Conservation (phyloP, 116 monocot genomes). For the Zostera marina region DNA sequence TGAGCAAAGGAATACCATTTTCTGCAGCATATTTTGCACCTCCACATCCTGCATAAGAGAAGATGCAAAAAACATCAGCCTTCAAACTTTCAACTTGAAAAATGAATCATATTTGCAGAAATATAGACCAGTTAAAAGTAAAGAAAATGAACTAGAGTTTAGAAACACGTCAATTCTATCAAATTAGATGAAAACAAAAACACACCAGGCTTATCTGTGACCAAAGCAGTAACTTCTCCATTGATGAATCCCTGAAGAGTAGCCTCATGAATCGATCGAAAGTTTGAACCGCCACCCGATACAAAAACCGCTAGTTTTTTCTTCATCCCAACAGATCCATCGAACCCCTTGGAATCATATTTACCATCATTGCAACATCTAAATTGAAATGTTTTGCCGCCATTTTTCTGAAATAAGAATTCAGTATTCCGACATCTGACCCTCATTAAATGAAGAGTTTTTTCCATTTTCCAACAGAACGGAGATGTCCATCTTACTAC, state of each 20-base stretch:
- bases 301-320: constrained; percentile 83
- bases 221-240: constrained; percentile 57
- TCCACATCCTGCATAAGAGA: constrained; percentile 10
- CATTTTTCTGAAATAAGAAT: not conserved
- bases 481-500: too few species aligned
- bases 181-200: not conserved
- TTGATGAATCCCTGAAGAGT: constrained; percentile 17
- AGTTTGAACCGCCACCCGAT: constrained; percentile 92
- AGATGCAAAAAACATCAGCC: not conserved
- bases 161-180: too few species aligned
- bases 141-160: not conserved
- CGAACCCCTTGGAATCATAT: not conserved
- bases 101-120: too few species aligned
- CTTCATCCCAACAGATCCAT: constrained; percentile 3
- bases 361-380: not conserved
- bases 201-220: constrained; percentile 74
- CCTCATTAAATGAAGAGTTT: too few species aligned
- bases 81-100: too few species aligned
- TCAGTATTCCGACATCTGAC: not conserved
- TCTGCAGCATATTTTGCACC: constrained; percentile 14
- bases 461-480: too few species aligned
- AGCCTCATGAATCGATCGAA: constrained; percentile 54
- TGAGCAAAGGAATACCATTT: constrained; percentile 6
- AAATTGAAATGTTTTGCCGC: not conserved
- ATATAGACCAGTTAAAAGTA: too few species aligned